Conservation (phyloP, 2,329 filamentous ascomycete genomes). For the Calonectria multiphialidica region DNA sequence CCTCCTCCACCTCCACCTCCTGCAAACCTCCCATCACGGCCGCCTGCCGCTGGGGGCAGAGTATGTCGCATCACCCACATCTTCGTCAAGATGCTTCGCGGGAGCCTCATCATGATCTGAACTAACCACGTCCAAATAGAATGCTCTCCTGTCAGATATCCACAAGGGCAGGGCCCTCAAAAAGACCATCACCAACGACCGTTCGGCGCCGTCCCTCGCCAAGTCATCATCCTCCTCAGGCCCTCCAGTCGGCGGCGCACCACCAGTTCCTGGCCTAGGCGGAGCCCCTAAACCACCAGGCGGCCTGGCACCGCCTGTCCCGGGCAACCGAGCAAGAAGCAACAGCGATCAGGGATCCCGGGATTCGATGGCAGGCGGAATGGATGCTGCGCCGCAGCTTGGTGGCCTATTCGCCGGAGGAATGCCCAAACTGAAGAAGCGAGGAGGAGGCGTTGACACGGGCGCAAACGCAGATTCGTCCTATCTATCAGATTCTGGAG, state of each 20-base stretch:
- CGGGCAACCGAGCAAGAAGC: slow-evolving; percentile 79
- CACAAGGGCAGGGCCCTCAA: slow-evolving; percentile 83
- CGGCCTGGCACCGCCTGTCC: slow-evolving; percentile 78
- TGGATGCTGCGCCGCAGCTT: slow-evolving; percentile 80
- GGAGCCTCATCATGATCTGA: background rate
- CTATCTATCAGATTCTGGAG: slow-evolving; percentile 83
- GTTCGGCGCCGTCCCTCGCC: slow-evolving; percentile 80
- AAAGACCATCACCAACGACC: slow-evolving; percentile 91
- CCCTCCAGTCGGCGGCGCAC: slow-evolving; percentile 79
- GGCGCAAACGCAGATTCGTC: slow-evolving; percentile 71
- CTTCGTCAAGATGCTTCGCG: background rate
- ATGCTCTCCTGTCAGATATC: slow-evolving; percentile 90
- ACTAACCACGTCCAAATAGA: slow-evolving; percentile 62
- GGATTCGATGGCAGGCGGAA: slow-evolving; percentile 53
- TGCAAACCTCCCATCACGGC: no score
- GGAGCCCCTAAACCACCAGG: slow-evolving; percentile 64
- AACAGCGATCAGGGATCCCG: slow-evolving; percentile 80
- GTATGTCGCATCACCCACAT: slow-evolving; percentile 61
- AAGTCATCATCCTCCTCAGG: slow-evolving; percentile 56
- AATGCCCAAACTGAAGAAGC: slow-evolving; percentile 94
- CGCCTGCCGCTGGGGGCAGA: slow-evolving; percentile 58
- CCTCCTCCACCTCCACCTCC: slow-evolving; percentile 72
- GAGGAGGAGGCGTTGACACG: slow-evolving; percentile 84
- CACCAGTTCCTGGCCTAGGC: slow-evolving; percentile 77
- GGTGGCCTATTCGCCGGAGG: slow-evolving; percentile 92